Evolutionary conservation across 2,329 filamentous ascomycete species (phyloP).

Genomic region (Chrysosporium keratinophilum): DNA sequence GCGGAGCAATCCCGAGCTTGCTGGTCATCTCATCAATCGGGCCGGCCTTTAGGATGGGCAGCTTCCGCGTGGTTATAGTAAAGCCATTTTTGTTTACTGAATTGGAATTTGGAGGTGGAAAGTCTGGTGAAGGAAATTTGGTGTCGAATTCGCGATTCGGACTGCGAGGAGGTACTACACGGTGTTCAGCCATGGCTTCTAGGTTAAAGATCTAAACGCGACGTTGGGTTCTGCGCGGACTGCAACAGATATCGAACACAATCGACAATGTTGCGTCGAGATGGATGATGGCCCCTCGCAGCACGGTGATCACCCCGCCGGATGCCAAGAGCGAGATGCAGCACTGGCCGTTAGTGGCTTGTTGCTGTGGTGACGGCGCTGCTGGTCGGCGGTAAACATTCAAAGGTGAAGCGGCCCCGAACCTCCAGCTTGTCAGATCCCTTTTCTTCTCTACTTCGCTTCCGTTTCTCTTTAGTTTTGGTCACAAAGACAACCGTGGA

Average conservation of each 20-base stretch:
- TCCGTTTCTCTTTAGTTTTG: background rate
- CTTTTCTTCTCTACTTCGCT: background rate
- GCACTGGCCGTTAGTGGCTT: background rate
- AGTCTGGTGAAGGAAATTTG: background rate
- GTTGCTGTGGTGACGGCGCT: constrained; percentile 8
- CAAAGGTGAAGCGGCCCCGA: background rate
- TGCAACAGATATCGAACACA: background rate
- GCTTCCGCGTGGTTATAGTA: constrained; percentile 70
- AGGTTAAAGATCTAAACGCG: background rate
- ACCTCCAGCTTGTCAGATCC: background rate
- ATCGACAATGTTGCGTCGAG: too few species aligned
- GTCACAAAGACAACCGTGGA: background rate
- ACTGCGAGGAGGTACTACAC: background rate
- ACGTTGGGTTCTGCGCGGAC: background rate
- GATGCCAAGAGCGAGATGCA: constrained; percentile 5
- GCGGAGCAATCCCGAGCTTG: constrained; percentile 72
- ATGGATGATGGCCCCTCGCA: too few species aligned
- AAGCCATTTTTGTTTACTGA: constrained; percentile 50
- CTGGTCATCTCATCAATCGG: constrained; percentile 78
- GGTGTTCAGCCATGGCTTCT: background rate
- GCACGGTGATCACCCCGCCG: background rate
- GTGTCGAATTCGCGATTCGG: background rate
- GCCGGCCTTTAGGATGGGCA: constrained; percentile 84
- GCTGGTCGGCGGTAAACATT: constrained; percentile 7
- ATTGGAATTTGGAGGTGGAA: constrained; percentile 1